phyloP scores from a whole-genome alignment of 2,329 filamentous ascomycete genomes.

The Diaporthe sp. region DNA sequence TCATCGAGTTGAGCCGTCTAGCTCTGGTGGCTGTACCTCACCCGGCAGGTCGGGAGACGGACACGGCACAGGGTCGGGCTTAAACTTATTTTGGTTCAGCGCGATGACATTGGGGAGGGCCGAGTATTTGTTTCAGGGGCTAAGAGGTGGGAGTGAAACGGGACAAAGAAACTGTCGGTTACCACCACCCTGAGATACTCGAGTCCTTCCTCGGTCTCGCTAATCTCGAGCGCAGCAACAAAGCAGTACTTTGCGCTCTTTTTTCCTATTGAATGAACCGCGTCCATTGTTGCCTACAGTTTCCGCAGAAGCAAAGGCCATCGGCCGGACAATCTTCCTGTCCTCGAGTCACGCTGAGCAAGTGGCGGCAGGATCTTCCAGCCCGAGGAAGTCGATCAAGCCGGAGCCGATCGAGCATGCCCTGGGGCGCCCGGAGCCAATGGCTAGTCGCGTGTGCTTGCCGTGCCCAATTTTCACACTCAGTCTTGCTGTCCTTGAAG shows the following conservation, averaged over 20 bases:
- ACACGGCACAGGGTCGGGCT: background rate
- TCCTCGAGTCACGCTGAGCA: background rate
- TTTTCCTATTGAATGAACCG: background rate
- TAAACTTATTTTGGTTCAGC: background rate
- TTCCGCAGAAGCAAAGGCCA: background rate
- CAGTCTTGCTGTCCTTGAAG: background rate
- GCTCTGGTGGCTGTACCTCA: background rate
- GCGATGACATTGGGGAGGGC: background rate
- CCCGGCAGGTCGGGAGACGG: background rate
- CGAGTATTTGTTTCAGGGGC: background rate
- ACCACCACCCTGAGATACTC: background rate
- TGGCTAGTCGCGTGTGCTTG: background rate
- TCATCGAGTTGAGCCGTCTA: background rate
- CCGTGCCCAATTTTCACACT: background rate
- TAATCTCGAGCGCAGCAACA: background rate
- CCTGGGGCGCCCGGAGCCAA: background rate
- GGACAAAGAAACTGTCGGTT: background rate
- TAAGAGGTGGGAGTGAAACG: background rate
- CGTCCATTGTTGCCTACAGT: too few relatives aligned
- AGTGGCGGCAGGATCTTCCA: background rate
- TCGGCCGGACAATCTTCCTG: too few relatives aligned
- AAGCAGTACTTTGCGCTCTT: background rate
- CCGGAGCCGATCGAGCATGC: too few relatives aligned
- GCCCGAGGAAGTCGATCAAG: background rate
- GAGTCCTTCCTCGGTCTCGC: background rate